Evolutionary conservation across 192 early-diverging fungal genomes (phyloP).

Genomic region (Coemansia interrupta): DNA sequence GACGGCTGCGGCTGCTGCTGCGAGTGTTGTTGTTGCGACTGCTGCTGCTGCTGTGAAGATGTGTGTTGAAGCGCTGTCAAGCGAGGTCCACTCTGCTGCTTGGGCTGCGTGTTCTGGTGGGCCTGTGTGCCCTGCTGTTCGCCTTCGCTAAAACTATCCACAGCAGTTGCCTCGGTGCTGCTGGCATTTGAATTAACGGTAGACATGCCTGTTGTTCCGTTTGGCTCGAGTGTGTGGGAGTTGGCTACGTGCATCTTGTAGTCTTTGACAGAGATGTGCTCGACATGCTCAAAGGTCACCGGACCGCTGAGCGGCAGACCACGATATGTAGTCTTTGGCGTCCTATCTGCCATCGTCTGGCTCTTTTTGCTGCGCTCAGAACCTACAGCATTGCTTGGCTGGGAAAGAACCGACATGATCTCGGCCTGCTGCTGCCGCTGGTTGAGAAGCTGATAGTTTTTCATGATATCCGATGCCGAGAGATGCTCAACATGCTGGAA

Average conservation of each 20-base stretch:
- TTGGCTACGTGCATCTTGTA: conserved; percentile 35
- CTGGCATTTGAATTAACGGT: neutral
- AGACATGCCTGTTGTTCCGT: neutral
- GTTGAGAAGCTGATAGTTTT: conserved; percentile 51
- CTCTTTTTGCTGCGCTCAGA: neutral
- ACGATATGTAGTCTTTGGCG: conserved; percentile 36
- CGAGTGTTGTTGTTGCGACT: neutral
- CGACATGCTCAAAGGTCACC: conserved; percentile 46
- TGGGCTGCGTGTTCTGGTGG: neutral
- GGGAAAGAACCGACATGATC: conserved; percentile 41
- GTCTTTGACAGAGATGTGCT: conserved; percentile 45
- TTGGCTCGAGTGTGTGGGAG: conserved; percentile 4
- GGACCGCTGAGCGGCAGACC: conserved; percentile 48
- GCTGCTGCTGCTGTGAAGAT: conserved; percentile 10
- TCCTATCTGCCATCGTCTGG: conserved; percentile 6
- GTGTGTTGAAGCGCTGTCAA: conserved; percentile 34
- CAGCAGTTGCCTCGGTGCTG: neutral
- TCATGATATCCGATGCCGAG: conserved; percentile 34
- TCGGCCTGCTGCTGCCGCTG: conserved; percentile 47
- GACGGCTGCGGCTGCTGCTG: neutral
- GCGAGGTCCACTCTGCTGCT: conserved; percentile 9
- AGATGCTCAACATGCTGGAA: conserved; percentile 51
- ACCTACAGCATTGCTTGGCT: conserved; percentile 8
- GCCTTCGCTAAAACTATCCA: neutral
- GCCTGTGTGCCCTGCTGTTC: neutral